phyloP scores from a whole-genome alignment of 2,329 filamentous ascomycete species.

The Cercospora nicotianae region DNA sequence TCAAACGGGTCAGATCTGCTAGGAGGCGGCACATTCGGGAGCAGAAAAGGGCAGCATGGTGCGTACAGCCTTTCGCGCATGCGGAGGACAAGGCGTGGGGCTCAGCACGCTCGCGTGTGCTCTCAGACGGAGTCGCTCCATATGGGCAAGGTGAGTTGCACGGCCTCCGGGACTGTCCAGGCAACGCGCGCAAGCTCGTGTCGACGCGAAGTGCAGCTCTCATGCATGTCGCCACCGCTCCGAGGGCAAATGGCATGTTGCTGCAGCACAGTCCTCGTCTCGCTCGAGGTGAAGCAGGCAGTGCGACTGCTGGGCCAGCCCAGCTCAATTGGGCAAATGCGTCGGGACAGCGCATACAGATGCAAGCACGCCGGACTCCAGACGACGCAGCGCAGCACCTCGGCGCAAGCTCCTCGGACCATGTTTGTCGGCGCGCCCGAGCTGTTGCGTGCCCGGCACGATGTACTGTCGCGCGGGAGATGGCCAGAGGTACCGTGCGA shows the following conservation, averaged over 20 bases:
- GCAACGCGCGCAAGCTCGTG: not conserved
- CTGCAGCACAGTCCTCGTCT: not conserved
- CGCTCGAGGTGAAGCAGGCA: not conserved
- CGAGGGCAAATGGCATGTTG: not conserved
- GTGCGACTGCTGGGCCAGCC: not conserved
- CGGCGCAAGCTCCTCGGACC: not conserved
- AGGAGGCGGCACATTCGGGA: not conserved
- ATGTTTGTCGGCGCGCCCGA: not conserved
- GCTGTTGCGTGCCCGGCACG: not conserved
- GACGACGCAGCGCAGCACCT: not conserved
- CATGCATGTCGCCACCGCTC: not conserved
- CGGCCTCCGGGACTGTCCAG: not conserved
- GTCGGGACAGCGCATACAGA: not conserved
- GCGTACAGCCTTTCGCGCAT: not conserved
- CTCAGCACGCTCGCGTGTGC: not conserved
- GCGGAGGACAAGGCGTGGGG: not conserved
- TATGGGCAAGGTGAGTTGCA: not conserved
- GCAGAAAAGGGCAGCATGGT: not conserved
- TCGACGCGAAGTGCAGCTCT: not conserved
- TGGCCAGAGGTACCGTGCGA: not conserved
- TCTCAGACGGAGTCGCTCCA: not conserved
- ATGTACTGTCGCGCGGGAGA: not conserved
- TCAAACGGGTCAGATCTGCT: not conserved
- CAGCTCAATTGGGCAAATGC: not conserved
- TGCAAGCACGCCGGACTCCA: not conserved